Percentiles rank a stretch among this genome's conserved stretches.
Conservation (phyloP, 2,329 filamentous ascomycete species). For the Magnaporthiopsis incrustans region DNA sequence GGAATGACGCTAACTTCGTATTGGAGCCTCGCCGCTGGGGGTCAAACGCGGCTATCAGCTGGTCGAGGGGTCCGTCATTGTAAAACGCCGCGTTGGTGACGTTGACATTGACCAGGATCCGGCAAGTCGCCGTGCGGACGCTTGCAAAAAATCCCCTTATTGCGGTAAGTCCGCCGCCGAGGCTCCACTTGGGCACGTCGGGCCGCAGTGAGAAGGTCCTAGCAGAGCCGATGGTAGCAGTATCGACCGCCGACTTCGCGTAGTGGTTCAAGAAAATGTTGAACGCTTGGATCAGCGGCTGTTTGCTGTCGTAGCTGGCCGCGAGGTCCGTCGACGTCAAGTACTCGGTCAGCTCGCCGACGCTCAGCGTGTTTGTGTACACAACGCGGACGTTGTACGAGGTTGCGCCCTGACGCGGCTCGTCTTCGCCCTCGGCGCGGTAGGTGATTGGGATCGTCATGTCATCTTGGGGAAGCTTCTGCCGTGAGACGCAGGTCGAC, state of each 20-base stretch:
- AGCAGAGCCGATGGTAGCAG: conserved; percentile 21
- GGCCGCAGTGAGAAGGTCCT: conserved; percentile 19
- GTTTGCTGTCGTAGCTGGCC: conserved; percentile 16
- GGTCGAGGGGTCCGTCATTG: conserved; percentile 16
- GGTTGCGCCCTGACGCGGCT: conserved; percentile 13
- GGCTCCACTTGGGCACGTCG: conserved; percentile 9
- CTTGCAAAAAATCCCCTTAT: conserved; percentile 50
- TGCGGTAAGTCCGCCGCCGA: conserved; percentile 21
- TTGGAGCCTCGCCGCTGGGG: conserved; percentile 7
- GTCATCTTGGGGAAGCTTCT: neutral
- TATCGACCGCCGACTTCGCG: conserved; percentile 17
- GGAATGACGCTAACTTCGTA: conserved; percentile 24
- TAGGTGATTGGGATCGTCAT: conserved; percentile 15
- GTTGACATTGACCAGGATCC: conserved; percentile 47
- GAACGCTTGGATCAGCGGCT: conserved; percentile 57
- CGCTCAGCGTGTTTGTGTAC: conserved; percentile 18
- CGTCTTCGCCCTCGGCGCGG: conserved; percentile 22
- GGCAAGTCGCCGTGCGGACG: conserved; percentile 42
- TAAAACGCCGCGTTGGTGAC: conserved; percentile 38
- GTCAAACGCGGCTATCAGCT: conserved; percentile 11
- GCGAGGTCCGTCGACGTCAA: conserved; percentile 19
- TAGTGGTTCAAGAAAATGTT: conserved; percentile 54
- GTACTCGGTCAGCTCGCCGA: conserved; percentile 18
- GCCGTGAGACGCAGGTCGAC: conserved; percentile 21
- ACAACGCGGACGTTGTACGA: conserved; percentile 17